Base-by-base conservation (phyloP, 2,329 filamentous ascomycete species). In the Curvularia eragrostidis region DNA sequence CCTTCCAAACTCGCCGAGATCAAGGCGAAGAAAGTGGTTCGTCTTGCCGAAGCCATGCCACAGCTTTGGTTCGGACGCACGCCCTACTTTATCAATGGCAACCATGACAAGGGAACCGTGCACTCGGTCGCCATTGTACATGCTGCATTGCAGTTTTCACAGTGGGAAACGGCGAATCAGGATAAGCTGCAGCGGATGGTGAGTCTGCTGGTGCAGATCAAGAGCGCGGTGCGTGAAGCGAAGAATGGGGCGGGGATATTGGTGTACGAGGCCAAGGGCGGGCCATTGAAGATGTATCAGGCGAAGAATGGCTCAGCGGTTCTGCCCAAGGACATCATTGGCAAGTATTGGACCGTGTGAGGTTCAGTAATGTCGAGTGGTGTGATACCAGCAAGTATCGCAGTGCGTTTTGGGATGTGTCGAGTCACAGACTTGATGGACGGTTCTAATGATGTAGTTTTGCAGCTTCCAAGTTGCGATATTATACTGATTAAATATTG, bases 21-120 rank as follows among this genome's bases (percentile, higher is more conserved):
- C 9, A 71, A 71, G 54, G 42, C 56, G 1, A 56, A 56, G 39
- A 58, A 56, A 30, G 4, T 8, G 1, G 34, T 41, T 21, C 54
- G 44, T 18, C 19, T 58, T 9, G 36, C 42, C 8, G 46, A 55
- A 18, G 47, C 61, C 5, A 60, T 61, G 18, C 61, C 64, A 13
- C 66, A 70, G 48, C 54, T 68, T 3, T 70, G 63, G 63, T 66
- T 70, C 41, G 66, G 65, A 2, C 62, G 68, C 28, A 69, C 61
- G 9, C 66, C 63, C 1, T 58, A 62, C 47, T 62, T 65, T 9
- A 56, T 66, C 46, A 52, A 55, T 9, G 63, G 67, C 3, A 59
- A 60, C 19, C 61, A 69, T 42, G 36, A 55, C 8, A 34, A 59
- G 7, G 63, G 63, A 5, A 50, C 42, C 5, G 54, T 68, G 15